Conservation (phyloP, 1,284 basidiomycete genomes). For the Earliella scabrosa region DNA sequence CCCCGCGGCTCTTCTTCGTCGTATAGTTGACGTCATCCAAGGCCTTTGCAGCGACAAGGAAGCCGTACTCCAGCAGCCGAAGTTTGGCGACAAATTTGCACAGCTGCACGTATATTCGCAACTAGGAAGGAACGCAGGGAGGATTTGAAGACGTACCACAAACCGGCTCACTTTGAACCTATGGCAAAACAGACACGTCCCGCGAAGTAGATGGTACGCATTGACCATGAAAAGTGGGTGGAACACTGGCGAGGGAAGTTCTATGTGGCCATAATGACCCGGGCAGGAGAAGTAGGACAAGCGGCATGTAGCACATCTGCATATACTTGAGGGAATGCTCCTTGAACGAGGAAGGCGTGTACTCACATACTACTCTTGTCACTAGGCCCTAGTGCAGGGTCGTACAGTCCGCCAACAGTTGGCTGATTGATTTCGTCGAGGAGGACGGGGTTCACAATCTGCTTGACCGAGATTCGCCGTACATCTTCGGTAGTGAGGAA, state of each 20-base stretch:
- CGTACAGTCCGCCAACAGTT: slow-evolving; percentile 92
- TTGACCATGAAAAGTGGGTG: slow-evolving; percentile 97
- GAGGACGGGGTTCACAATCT: slow-evolving; percentile 92
- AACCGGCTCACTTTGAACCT: slow-evolving; percentile 83
- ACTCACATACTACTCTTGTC: slow-evolving; percentile 87
- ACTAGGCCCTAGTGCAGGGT: slow-evolving; percentile 93
- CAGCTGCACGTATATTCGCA: slow-evolving; percentile 49
- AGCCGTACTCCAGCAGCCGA: slow-evolving; percentile 88
- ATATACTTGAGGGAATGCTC: slow-evolving; percentile 6
- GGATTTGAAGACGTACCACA: slow-evolving; percentile 58
- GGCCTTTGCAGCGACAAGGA: slow-evolving; percentile 81
- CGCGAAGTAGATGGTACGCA: slow-evolving; percentile 87
- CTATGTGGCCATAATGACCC: slow-evolving; percentile 99
- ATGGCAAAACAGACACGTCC: slow-evolving; percentile 96
- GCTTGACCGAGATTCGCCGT: slow-evolving; percentile 93
- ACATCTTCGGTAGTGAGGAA: slow-evolving; percentile 94
- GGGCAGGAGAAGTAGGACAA: slow-evolving; percentile 94
- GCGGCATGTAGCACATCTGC: slow-evolving; percentile 92
- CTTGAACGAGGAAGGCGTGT: neutral
- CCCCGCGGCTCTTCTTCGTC: slow-evolving; percentile 38
- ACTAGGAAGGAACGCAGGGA: neutral
- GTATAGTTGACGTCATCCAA: slow-evolving; percentile 66
- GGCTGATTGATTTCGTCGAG: slow-evolving; percentile 95
- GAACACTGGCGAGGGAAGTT: slow-evolving; percentile 93
- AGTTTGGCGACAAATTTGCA: slow-evolving; percentile 88